Evolutionary conservation across 2,329 filamentous ascomycete species (phyloP), one percentile per base, ranked within the genome.

Genomic region (Hypocrella siamensis): DNA sequence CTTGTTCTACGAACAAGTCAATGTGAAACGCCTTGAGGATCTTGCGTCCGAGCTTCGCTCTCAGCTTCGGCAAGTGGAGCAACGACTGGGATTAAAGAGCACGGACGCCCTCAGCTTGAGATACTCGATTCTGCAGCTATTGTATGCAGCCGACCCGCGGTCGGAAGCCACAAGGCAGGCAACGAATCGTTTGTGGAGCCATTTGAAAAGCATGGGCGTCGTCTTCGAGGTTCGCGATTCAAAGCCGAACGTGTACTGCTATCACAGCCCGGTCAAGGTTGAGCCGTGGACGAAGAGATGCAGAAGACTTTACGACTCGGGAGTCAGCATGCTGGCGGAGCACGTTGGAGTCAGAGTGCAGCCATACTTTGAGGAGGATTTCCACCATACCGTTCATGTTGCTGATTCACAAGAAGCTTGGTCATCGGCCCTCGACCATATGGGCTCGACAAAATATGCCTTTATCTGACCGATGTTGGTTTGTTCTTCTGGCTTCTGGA

Each of bases 241-340:
- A 5, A 51, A 54, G 17, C 47, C 54, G 4, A 56, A 58, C 31
- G 44, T 49, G 3, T 60, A 50, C 37, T 62, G 58, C 40, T 60
- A 57, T 32, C 58, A 62, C 34, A 58, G 57, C 34, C 52, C 53
- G 1, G 46, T 62, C 40, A 60, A 59, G 40, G 51, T 58, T 6
- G 52, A 57, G n/a, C 58, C 58, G 3, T 58, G 52, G 53, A 57
- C 53, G 11, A 60, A 57, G 40, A 50, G 58, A 34, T 61, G 58
- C 34, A 49, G 52, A 17, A 51, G 58, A 30, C 49, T 54, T 31
- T 62, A 62, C 39, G 53, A 58, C 11, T 43, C 48, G 4, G 49
- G 52, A 3, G 45, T 53, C 7, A 43, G 49, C 25, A 49, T 61
- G 17, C 39, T 61, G 17, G 47, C 58, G 33, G 45, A 55, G 32